phyloP scores from a whole-genome alignment of 805 yeast species.

The Nakazawaea wyomingensis region DNA sequence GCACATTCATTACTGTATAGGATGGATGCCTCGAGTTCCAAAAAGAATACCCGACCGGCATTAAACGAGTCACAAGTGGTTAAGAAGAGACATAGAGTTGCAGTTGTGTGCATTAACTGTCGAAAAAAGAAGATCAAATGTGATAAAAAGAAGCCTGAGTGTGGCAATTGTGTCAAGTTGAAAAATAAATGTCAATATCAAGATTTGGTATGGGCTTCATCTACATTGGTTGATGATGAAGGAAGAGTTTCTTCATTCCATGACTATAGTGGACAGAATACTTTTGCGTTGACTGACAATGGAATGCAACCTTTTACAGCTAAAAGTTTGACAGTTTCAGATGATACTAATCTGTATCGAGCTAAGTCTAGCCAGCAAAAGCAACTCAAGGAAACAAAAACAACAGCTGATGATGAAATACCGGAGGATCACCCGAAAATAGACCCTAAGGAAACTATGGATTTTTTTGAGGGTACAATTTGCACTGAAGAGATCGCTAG shows the following conservation, averaged over 20 bases:
- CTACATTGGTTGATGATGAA: constrained; percentile 9
- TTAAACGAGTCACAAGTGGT: neutral
- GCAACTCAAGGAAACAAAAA: neutral
- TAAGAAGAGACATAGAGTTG: constrained; percentile 35
- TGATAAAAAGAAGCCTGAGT: constrained; percentile 38
- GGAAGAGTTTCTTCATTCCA: constrained; percentile 6
- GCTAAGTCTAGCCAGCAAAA: neutral
- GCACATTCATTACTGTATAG: too few relatives aligned
- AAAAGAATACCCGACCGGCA: neutral
- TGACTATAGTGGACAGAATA: constrained; percentile 8
- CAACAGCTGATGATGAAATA: neutral
- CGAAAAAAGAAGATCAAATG: constrained; percentile 42
- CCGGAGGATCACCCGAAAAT: constrained; percentile 2
- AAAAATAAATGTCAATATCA: constrained; percentile 8
- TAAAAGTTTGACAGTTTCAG: neutral
- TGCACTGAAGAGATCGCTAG: constrained; percentile 7
- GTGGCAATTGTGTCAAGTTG: constrained; percentile 9
- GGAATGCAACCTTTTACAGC: neutral
- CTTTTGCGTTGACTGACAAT: neutral
- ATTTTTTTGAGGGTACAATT: constrained; percentile 4
- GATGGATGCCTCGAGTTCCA: neutral
- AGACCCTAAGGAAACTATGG: constrained; percentile 3
- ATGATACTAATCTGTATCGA: neutral
- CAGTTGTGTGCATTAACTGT: constrained; percentile 42
- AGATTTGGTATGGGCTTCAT: constrained; percentile 11